Conservation (phyloP, 176 grass and related monocot genomes). For the Avena eriantha region DNA sequence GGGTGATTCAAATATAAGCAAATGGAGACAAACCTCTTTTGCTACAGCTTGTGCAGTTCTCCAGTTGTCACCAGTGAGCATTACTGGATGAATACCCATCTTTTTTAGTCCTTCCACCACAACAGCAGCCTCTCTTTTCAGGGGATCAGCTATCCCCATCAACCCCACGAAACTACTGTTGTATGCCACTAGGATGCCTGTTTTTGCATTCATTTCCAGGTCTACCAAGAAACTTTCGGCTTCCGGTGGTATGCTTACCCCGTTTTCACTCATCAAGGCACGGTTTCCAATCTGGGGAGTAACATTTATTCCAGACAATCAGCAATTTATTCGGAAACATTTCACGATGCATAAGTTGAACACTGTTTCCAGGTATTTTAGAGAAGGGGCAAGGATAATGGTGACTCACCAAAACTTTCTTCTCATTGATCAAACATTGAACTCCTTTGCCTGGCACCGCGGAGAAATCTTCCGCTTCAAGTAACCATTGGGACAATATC, state of each 20-base stretch:
- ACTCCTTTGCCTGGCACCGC: constrained; percentile 81
- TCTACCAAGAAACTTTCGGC: constrained; percentile 84
- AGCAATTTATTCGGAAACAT: constrained; percentile 22
- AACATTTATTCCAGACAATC: constrained; percentile 43
- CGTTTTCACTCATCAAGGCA: constrained; percentile 69
- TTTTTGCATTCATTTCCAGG: constrained; percentile 92
- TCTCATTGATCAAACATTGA: constrained; percentile 69
- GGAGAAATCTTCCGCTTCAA: constrained; percentile 73
- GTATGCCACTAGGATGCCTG: constrained; percentile 89
- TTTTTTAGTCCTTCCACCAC: constrained; percentile 93
- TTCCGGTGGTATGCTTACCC: constrained; percentile 63
- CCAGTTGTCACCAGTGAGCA: constrained; percentile 96
- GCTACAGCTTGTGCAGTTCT: constrained; percentile 90
- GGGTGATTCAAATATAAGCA: not conserved
- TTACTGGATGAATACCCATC: constrained; percentile 91
- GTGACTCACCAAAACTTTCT: constrained; percentile 78
- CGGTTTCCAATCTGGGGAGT: constrained; percentile 72
- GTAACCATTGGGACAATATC: constrained; percentile 69
- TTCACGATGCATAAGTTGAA: not conserved
- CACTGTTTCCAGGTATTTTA: not conserved
- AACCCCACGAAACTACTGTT: constrained; percentile 69
- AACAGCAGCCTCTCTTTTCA: constrained; percentile 94
- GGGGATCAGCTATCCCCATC: constrained; percentile 87
- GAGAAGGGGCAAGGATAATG: not conserved
- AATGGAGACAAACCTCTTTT: constrained; percentile 60